These are phyloP conservation scores for Solanum corneliomulleri DNA, from an alignment of 257 asterid genomes.

Conservation along the genomic window DNA sequence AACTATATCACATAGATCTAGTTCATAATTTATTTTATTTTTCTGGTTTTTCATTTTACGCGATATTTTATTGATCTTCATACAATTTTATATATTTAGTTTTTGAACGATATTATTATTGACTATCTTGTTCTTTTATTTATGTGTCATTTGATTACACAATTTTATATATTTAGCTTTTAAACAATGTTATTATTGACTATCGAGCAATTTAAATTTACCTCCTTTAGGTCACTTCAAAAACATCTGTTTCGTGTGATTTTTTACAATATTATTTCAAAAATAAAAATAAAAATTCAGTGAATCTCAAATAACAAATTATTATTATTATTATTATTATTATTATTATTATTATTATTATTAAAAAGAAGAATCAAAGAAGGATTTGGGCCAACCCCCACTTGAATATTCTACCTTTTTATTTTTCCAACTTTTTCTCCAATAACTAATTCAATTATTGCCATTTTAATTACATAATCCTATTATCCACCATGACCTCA, in stretches of 20 bases:
- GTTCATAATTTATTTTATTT: not conserved
- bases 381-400: not conserved
- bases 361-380: not conserved
- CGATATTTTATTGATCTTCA: fast-evolving
- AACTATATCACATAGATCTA: not conserved
- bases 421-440: not conserved
- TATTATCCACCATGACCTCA: conserved; percentile 1
- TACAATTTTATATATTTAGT: too few species aligned
- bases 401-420: conserved; percentile 9
- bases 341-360: too few species aligned
- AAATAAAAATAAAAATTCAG: not conserved
- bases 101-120: not conserved
- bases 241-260: not conserved
- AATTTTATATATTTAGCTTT: not conserved
- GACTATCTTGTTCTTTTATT: not conserved
- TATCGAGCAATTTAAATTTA: not conserved
- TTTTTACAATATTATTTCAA: not conserved
- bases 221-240: not conserved
- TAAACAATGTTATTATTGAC: not conserved
- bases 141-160: not conserved
- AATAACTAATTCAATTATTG: not conserved
- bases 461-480: not conserved
- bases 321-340: too few species aligned
- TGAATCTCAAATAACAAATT: not conserved
- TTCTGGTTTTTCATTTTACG: not conserved